Evolutionary conservation across 2,329 filamentous ascomycete species (phyloP).

Genomic region (Pyricularia sp.): DNA sequence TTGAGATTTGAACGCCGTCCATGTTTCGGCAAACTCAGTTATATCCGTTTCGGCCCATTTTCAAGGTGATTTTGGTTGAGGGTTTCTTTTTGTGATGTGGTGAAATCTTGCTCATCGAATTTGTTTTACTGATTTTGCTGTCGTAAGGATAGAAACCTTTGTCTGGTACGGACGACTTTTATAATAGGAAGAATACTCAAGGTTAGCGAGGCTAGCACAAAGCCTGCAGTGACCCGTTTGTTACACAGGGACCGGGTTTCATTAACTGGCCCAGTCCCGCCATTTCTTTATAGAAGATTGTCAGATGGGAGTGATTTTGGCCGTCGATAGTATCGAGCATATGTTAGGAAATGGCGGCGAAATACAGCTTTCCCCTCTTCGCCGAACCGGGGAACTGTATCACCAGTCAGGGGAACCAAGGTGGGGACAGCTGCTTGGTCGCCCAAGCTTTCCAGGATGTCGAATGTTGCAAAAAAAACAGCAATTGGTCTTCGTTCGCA

Average conservation of each 20-base stretch:
- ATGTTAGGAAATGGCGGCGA: background rate
- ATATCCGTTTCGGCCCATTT: background rate
- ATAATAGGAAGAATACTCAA: background rate
- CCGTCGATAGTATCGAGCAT: background rate
- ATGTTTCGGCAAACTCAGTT: background rate
- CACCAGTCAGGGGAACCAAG: background rate
- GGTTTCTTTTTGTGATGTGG: background rate
- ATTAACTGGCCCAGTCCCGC: background rate
- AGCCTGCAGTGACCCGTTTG: background rate
- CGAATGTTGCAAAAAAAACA: background rate
- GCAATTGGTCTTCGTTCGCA: background rate
- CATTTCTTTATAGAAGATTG: background rate
- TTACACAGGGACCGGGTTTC: background rate
- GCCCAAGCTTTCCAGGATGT: background rate
- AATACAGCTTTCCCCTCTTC: background rate
- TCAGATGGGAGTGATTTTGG: background rate
- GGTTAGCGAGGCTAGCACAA: background rate
- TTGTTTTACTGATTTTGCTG: background rate
- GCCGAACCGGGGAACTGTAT: background rate
- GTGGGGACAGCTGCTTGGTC: background rate
- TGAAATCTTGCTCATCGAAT: background rate
- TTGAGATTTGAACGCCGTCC: background rate
- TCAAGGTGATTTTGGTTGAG: background rate
- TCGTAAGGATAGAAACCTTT: background rate
- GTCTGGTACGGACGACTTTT: background rate